Evolutionary conservation across 257 asterid species (phyloP).

Genomic region (Solanum ossicruentum): DNA sequence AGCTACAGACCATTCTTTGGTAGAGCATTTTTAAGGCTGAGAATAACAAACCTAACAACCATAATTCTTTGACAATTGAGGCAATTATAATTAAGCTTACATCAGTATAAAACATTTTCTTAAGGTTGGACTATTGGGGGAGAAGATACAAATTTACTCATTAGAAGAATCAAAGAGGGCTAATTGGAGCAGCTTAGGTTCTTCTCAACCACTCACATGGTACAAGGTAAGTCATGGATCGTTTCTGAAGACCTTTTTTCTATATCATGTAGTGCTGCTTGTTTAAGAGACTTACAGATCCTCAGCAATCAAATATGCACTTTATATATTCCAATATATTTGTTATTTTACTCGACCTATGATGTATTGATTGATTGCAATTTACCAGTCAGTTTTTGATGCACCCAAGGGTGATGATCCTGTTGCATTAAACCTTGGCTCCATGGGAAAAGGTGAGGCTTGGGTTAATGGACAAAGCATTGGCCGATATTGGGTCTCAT

Average conservation of each 20-base stretch:
- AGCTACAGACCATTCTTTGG: neutral
- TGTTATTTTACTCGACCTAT: neutral
- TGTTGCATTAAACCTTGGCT: conserved; percentile 55
- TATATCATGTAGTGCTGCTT: neutral
- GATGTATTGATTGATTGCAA: neutral
- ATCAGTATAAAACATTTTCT: neutral
- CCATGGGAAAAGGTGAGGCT: conserved; percentile 88
- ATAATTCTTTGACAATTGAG: neutral
- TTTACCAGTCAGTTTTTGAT: conserved; percentile 41
- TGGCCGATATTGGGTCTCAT: conserved; percentile 84
- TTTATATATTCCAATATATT: neutral
- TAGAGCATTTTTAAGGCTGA: neutral
- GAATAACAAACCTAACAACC: neutral
- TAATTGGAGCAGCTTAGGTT: conserved; percentile 32
- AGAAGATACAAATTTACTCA: conserved; percentile 37
- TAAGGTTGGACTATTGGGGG: conserved; percentile 80
- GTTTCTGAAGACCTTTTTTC: neutral
- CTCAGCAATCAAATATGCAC: neutral
- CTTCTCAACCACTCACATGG: conserved; percentile 66
- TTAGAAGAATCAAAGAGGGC: conserved; percentile 24
- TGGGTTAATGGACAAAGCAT: conserved; percentile 79
- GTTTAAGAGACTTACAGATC: neutral
- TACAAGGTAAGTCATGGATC: conserved; percentile 44
- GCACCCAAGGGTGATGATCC: conserved; percentile 64
- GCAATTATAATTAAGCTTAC: neutral